phyloP scores from a whole-genome alignment of 495 filamentous ascomycete species.

The Lophiostoma macrostomum region DNA sequence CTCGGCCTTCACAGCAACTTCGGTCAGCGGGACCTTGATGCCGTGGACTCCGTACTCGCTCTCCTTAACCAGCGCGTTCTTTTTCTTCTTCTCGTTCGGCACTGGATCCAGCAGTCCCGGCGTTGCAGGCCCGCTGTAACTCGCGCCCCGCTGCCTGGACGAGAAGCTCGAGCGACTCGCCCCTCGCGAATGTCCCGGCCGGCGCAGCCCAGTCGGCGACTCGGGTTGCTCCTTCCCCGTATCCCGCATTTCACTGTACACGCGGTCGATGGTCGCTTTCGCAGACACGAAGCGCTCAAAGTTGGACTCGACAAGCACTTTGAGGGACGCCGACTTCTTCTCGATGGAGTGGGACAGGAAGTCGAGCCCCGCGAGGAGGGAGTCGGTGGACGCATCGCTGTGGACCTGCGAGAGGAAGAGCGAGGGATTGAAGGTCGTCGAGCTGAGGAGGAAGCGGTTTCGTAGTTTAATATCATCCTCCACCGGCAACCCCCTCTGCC shows the following conservation, averaged over 20 bases:
- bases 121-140: slow-evolving; percentile 48
- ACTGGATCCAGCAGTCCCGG: slow-evolving; percentile 30
- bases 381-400: slow-evolving; percentile 72
- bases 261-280: slow-evolving; percentile 95
- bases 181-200: slow-evolving; percentile 37
- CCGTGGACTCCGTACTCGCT: slow-evolving; percentile 91
- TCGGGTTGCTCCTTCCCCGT: slow-evolving; percentile 65
- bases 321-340: slow-evolving; percentile 92
- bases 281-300: slow-evolving; percentile 96
- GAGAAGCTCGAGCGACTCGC: slow-evolving; percentile 64
- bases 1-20: slow-evolving; percentile 88
- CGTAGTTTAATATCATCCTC: slow-evolving; percentile 78
- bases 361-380: slow-evolving; percentile 74
- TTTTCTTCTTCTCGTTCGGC: slow-evolving; percentile 59
- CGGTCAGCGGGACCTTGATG: slow-evolving; percentile 80
- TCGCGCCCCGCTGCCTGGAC: too few species aligned
- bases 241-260: slow-evolving; percentile 96
- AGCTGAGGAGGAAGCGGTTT: slow-evolving; percentile 90
- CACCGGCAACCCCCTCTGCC: slow-evolving; percentile 70
- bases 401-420: slow-evolving; percentile 91
- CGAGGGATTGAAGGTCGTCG: slow-evolving; percentile 89
- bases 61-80: slow-evolving; percentile 89
- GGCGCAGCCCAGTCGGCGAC: slow-evolving; percentile 43
- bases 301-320: slow-evolving; percentile 92
- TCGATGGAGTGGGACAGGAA: slow-evolving; percentile 86